These are phyloP conservation scores for Hypholoma fasciculare DNA, from an alignment of 768 basidiomycete species.

Conservation along the genomic window DNA sequence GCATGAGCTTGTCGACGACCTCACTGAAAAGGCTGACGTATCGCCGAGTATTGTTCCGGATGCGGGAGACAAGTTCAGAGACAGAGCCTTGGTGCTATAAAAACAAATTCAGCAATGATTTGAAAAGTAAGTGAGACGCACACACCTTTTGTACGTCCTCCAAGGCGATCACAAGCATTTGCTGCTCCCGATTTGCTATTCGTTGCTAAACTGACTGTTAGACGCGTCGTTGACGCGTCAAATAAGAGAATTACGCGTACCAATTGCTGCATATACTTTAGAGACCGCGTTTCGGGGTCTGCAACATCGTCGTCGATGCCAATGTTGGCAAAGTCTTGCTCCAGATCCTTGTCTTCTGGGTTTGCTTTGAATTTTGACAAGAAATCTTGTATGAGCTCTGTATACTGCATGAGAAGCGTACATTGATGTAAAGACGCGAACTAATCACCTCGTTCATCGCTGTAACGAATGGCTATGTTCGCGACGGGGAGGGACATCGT, in stretches of 20 bases:
- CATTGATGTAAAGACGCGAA: neutral
- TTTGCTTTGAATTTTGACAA: constrained; percentile 65
- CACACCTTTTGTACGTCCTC: constrained; percentile 80
- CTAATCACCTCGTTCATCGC: constrained; percentile 64
- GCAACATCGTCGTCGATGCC: constrained; percentile 53
- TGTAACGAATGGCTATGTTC: constrained; percentile 64
- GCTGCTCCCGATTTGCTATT: constrained; percentile 91
- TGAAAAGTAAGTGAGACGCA: constrained; percentile 1
- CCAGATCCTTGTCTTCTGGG: constrained; percentile 58
- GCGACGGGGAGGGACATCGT: constrained; percentile 68
- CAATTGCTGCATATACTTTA: constrained; percentile 85
- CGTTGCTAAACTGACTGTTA: constrained; percentile 60
- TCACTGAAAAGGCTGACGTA: constrained; percentile 89
- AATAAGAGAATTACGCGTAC: constrained; percentile 46
- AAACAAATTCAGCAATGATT: constrained; percentile 8
- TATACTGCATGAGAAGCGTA: constrained; percentile 1
- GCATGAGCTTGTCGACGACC: constrained; percentile 89
- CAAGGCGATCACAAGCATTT: constrained; percentile 85
- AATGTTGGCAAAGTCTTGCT: constrained; percentile 68
- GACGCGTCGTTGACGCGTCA: constrained; percentile 28
- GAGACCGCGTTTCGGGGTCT: constrained; percentile 34
- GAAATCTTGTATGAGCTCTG: constrained; percentile 73
- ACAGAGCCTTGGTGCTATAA: constrained; percentile 67
- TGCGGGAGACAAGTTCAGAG: constrained; percentile 75
- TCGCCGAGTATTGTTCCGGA: constrained; percentile 83